A percentile compares a stretch with the other conserved stretches of the same genome.
Conservation (phyloP, 2,329 filamentous ascomycete species). For the Incumbomyces lentus region DNA sequence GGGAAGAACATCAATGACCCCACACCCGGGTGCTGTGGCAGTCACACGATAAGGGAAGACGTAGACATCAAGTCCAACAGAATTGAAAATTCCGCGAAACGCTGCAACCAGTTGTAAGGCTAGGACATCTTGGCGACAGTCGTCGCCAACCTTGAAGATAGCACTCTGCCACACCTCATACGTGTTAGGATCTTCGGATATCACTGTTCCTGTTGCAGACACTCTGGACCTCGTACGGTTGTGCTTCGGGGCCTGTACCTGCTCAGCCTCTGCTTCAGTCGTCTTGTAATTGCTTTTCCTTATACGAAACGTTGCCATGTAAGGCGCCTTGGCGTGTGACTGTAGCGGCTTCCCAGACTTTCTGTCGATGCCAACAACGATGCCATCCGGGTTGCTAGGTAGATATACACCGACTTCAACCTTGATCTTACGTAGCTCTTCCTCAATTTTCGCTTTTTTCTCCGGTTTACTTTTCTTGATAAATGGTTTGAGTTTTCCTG, state of each 20-base stretch:
- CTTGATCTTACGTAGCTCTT: constrained; percentile 93
- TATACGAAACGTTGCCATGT: constrained; percentile 98
- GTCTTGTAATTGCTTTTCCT: constrained; percentile 57
- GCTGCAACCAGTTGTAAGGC: constrained; percentile 96
- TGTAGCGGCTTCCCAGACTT: constrained; percentile 96
- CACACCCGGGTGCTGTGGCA: constrained; percentile 90
- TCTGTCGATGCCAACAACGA: constrained; percentile 94
- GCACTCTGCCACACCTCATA: constrained; percentile 98
- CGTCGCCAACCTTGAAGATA: constrained; percentile 99
- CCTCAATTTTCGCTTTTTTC: constrained; percentile 98
- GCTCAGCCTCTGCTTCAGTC: constrained; percentile 41
- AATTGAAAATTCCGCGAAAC: constrained; percentile 94
- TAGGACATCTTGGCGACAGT: constrained; percentile 93
- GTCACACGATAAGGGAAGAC: constrained; percentile 97
- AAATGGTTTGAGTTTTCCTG: constrained; percentile 85
- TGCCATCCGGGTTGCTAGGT: constrained; percentile 90
- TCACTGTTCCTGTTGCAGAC: neutral
- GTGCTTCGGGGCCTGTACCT: constrained; percentile 16
- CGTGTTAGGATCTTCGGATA: constrained; percentile 31
- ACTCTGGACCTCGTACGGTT: constrained; percentile 16
- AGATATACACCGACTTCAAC: constrained; percentile 96
- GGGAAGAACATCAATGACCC: constrained; percentile 94
- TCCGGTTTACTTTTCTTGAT: constrained; percentile 89
- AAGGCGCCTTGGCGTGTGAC: constrained; percentile 95
- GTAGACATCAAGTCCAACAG: constrained; percentile 87